Percentiles rank a stretch among this genome's conserved stretches.
Conservation (phyloP, 2,329 filamentous ascomycete genomes). For the Cucurbitaria berberidis region DNA sequence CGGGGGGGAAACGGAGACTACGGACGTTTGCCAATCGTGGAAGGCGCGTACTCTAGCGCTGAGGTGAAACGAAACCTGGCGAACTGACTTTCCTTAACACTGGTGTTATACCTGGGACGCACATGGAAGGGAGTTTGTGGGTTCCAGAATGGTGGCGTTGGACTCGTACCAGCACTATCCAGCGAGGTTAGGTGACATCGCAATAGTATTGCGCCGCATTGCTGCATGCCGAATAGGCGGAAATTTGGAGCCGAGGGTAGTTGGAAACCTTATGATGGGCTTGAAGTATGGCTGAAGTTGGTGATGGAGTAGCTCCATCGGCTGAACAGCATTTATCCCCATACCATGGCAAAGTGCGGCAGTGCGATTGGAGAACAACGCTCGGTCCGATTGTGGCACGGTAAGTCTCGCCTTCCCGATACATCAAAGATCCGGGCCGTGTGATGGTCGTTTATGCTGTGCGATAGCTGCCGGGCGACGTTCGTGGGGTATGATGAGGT, state of each 20-base stretch:
- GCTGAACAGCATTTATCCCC: conserved; percentile 15
- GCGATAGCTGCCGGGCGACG: conserved; percentile 9
- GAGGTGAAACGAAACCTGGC: conserved; percentile 1
- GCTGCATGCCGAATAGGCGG: neutral
- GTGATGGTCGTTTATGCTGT: conserved; percentile 14
- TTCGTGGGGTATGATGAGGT: conserved; percentile 10
- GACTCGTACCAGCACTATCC: too few relatives aligned
- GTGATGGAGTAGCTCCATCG: conserved; percentile 1
- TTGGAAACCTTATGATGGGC: neutral
- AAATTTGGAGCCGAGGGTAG: neutral
- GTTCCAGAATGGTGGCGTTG: neutral
- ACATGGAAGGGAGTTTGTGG: neutral
- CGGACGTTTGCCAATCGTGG: neutral
- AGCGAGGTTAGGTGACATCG: neutral
- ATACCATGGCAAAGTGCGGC: conserved; percentile 2
- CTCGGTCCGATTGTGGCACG: conserved; percentile 10
- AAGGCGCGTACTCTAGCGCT: neutral
- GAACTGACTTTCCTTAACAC: conserved; percentile 2
- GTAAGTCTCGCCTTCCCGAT: conserved; percentile 5
- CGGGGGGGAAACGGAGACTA: conserved; percentile 5
- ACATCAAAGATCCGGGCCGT: conserved; percentile 12
- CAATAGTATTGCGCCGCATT: neutral
- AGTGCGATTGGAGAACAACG: neutral
- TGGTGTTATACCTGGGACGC: neutral
- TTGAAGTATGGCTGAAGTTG: neutral